phyloP scores from a whole-genome alignment of 805 yeast genomes.

The Kuraishia hungarica region DNA sequence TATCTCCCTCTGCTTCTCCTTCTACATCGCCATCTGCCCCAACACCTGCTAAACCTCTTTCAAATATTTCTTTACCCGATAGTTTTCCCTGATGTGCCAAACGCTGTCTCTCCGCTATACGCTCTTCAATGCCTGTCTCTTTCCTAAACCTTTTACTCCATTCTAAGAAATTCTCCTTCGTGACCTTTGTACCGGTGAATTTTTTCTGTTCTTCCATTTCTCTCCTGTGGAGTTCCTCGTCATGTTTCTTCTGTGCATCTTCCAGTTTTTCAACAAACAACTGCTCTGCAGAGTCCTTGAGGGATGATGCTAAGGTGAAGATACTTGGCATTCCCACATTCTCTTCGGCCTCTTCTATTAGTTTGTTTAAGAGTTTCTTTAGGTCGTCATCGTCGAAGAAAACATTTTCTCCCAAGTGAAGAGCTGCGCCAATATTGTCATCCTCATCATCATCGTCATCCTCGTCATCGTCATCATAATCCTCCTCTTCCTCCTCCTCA shows the following conservation, averaged over 20 bases:
- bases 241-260: constrained; percentile 45
- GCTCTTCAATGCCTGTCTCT: constrained; percentile 63
- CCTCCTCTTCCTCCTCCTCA: constrained; percentile 21
- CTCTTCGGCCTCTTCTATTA: constrained; percentile 58
- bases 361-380: constrained; percentile 26
- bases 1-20: constrained; percentile 16
- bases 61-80: constrained; percentile 87
- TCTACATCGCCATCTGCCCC: constrained; percentile 35
- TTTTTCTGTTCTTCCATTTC: constrained; percentile 85
- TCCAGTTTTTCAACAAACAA: constrained; percentile 52
- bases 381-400: constrained; percentile 44
- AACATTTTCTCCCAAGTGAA: constrained; percentile 50
- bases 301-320: constrained; percentile 65
- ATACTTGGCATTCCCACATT: constrained; percentile 89
- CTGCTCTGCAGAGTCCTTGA: constrained; percentile 77
- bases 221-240: constrained; percentile 46
- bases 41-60: constrained; percentile 73
- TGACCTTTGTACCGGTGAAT: constrained; percentile 85
- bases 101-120: constrained; percentile 40
- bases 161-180: constrained; percentile 56
- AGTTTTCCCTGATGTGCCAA: constrained; percentile 67
- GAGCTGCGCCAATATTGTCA: constrained; percentile 27
- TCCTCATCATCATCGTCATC: constrained; percentile 33
- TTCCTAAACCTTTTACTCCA: constrained; percentile 72
- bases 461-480: constrained; percentile 33